phyloP scores from a whole-genome alignment of 148 eudicot genomes.

The Hydrangea macrophylla region DNA sequence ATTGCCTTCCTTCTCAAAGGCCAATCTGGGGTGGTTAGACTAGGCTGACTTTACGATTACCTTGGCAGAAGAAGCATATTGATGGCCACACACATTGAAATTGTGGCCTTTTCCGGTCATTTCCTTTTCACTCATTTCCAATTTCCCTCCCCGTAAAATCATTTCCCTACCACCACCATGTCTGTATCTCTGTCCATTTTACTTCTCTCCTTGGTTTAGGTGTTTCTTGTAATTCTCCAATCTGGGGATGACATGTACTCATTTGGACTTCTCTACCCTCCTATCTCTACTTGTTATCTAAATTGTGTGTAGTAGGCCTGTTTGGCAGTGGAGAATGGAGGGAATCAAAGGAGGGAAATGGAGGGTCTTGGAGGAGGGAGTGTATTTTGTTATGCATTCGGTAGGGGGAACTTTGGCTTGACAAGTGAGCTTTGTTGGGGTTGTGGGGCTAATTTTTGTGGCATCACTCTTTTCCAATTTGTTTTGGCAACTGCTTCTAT shows the following conservation, averaged over 20 bases:
- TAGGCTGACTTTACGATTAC: constrained; percentile 33
- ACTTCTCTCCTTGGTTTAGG: constrained; percentile 20
- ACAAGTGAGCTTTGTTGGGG: constrained; percentile 38
- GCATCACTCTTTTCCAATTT: constrained; percentile 48
- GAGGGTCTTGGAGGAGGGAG: constrained; percentile 20
- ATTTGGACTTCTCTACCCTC: constrained; percentile 33
- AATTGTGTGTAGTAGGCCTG: constrained; percentile 21
- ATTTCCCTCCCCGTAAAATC: neutral
- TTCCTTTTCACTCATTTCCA: constrained; percentile 21
- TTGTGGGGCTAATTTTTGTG: constrained; percentile 39
- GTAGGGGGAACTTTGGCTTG: constrained; percentile 34
- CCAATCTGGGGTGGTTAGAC: constrained; percentile 33
- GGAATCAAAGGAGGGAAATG: constrained; percentile 24
- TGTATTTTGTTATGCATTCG: constrained; percentile 35
- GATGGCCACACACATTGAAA: constrained; percentile 32
- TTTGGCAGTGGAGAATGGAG: constrained; percentile 42
- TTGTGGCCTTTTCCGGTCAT: constrained; percentile 40
- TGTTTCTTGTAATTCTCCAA: constrained; percentile 30
- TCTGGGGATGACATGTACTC: constrained; percentile 30
- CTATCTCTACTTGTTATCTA: constrained; percentile 34
- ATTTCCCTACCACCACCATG: constrained; percentile 12
- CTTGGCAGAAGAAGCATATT: constrained; percentile 30
- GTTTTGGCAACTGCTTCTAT: too few species aligned
- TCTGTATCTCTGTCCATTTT: constrained; percentile 14
- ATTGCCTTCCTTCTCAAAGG: constrained; percentile 30